These are phyloP conservation scores for Petrea volubilis DNA, from an alignment of 257 asterid species.

Conservation along the genomic window DNA sequence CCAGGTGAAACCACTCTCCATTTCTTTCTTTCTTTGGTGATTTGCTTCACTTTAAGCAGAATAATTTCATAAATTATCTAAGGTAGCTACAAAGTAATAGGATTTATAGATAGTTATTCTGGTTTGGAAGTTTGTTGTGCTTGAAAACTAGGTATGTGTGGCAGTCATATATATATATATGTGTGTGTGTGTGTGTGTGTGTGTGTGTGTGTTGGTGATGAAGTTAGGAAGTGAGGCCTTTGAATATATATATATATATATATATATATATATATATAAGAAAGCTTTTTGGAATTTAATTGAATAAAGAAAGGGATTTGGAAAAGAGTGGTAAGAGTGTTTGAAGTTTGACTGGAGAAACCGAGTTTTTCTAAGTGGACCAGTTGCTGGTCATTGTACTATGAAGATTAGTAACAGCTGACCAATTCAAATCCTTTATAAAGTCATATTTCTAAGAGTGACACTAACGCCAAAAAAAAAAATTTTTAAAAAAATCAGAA, in stretches of 20 bases:
- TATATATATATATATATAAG: conserved; percentile 48
- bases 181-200: too few relatives aligned
- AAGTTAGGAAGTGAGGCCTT: conserved; percentile 22
- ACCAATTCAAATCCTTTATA: conserved; percentile 43
- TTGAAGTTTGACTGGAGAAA: conserved; percentile 75
- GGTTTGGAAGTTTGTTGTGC: neutral
- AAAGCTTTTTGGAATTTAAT: conserved; percentile 2
- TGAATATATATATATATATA: too few relatives aligned
- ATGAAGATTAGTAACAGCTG: conserved; percentile 25
- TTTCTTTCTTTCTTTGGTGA: neutral
- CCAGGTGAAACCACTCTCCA: conserved; percentile 47
- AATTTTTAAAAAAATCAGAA: too few relatives aligned
- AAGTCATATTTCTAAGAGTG: neutral
- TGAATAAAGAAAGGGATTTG: conserved; percentile 28
- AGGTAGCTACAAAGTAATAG: neutral
- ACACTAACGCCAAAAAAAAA: neutral
- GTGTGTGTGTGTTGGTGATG: conserved; percentile 22
- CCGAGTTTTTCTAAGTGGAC: conserved; percentile 51
- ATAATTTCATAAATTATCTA: neutral
- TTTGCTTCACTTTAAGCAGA: neutral
- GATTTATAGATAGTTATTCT: neutral
- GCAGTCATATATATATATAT: neutral
- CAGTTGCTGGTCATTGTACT: conserved; percentile 42
- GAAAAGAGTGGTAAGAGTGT: conserved; percentile 38
- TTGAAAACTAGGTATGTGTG: neutral